A percentile compares a stretch with the other conserved stretches of the same genome.
Conservation (phyloP, 2,329 filamentous ascomycete species). For the Colletotrichum ledebouriae region DNA sequence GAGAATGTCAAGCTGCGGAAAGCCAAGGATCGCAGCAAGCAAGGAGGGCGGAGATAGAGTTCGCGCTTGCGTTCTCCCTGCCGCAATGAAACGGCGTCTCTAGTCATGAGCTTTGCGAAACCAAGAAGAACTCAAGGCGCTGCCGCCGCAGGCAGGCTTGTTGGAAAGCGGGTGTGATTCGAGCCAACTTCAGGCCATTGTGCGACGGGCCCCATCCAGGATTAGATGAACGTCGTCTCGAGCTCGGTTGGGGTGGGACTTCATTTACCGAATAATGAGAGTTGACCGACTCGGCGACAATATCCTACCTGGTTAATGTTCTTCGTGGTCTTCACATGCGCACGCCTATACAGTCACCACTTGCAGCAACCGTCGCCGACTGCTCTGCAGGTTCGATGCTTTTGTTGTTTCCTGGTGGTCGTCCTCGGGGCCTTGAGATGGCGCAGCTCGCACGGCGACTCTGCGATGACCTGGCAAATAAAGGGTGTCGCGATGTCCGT, state of each 20-base stretch:
- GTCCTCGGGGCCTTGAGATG: slow-evolving; percentile 2
- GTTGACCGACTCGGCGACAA: slow-evolving; percentile 3
- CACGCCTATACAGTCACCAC: not conserved
- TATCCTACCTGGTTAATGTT: not conserved
- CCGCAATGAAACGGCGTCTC: slow-evolving; percentile 33
- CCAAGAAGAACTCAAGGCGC: not conserved
- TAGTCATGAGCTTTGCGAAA: slow-evolving; percentile 29
- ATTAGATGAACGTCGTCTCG: slow-evolving; percentile 35
- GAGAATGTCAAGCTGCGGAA: slow-evolving; percentile 1
- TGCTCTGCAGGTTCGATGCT: slow-evolving; percentile 25
- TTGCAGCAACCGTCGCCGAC: not conserved
- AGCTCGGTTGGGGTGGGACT: not conserved
- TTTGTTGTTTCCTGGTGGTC: slow-evolving; percentile 11
- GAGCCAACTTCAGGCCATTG: slow-evolving; percentile 22
- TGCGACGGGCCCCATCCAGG: slow-evolving; percentile 10
- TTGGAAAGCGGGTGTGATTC: not conserved
- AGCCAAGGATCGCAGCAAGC: slow-evolving; percentile 9
- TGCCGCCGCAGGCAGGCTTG: too few species aligned
- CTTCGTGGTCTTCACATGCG: slow-evolving; percentile 29
- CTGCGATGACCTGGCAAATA: not conserved
- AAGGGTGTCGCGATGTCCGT: not conserved
- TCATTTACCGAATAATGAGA: slow-evolving; percentile 28
- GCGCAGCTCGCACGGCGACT: slow-evolving; percentile 12
- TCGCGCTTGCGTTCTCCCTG: slow-evolving; percentile 21
- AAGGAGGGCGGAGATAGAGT: slow-evolving; percentile 27